Conservation (phyloP, 2,329 filamentous ascomycete species). For the Coleophoma cylindrospora region DNA sequence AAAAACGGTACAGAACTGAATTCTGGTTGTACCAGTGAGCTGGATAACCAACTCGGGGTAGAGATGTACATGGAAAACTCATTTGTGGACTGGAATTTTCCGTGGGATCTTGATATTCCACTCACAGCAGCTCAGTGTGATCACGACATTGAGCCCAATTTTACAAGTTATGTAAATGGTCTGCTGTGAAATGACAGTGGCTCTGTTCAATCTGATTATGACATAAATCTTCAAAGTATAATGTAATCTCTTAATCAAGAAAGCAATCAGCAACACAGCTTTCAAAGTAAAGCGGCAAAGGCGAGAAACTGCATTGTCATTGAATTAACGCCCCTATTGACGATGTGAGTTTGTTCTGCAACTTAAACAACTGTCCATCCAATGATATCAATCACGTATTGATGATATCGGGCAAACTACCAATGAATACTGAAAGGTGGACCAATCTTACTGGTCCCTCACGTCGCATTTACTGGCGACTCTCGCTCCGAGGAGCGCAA, state of each 20-base stretch:
- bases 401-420: too few species aligned
- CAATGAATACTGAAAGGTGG: too few species aligned
- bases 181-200: too few species aligned
- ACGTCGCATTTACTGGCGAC: neutral
- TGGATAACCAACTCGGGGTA: neutral
- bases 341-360: too few species aligned
- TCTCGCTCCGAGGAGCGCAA: neutral
- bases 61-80: constrained; percentile 1
- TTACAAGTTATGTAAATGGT: too few species aligned
- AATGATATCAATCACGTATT: too few species aligned
- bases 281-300: too few species aligned
- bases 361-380: too few species aligned
- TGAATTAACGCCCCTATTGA: too few species aligned
- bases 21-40: neutral
- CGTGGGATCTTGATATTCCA: constrained; percentile 5
- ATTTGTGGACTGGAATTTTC: constrained; percentile 7
- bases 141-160: neutral
- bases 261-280: neutral
- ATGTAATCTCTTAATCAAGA: neutral
- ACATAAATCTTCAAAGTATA: neutral
- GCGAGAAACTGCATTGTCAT: too few species aligned
- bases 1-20: neutral
- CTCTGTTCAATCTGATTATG: too few species aligned
- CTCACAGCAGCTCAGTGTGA: constrained; percentile 1
- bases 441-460: neutral